Conservation (phyloP, 139 green algal species). For the Bryopsis sp. region DNA sequence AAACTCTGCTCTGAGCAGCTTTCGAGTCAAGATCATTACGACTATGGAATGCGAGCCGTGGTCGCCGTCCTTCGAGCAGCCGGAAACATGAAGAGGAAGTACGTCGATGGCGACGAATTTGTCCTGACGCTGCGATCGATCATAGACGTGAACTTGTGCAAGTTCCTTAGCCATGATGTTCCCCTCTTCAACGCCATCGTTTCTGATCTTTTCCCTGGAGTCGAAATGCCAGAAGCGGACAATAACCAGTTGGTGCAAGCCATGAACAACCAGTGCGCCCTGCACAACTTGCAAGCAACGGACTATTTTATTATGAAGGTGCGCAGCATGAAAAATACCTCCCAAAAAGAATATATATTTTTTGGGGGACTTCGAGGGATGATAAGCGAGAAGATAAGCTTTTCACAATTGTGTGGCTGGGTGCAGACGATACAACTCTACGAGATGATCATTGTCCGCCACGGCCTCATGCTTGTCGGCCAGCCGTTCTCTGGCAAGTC, state of each 20-base stretch:
- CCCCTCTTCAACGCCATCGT: conserved; percentile 69
- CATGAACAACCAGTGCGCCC: conserved; percentile 45
- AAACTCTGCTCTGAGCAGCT: conserved; percentile 77
- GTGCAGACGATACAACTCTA: conserved; percentile 79
- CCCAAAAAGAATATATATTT: no score
- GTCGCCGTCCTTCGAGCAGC: conserved; percentile 68
- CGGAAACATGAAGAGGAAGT: conserved; percentile 36
- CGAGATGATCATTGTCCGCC: conserved; percentile 77
- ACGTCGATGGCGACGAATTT: conserved; percentile 51
- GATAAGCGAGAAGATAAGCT: conserved; percentile 60
- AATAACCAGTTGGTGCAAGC: conserved; percentile 43
- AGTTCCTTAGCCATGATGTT: conserved; percentile 76
- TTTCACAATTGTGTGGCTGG: conserved; percentile 59
- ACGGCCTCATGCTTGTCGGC: conserved; percentile 73
- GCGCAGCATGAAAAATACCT: no score
- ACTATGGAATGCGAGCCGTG: conserved; percentile 72
- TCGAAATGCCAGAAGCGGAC: conserved; percentile 49
- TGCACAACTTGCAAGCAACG: conserved; percentile 53
- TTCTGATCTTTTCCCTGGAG: conserved; percentile 58
- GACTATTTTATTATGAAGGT: conserved; percentile 66
- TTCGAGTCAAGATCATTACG: conserved; percentile 71
- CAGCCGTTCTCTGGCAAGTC: conserved; percentile 58
- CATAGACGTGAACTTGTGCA: conserved; percentile 74
- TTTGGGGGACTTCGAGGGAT: background rate
- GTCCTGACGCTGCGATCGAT: conserved; percentile 67